Evolutionary conservation across 192 early-diverging fungal species (phyloP).

Genomic region (Umbelopsis ramanniana): DNA sequence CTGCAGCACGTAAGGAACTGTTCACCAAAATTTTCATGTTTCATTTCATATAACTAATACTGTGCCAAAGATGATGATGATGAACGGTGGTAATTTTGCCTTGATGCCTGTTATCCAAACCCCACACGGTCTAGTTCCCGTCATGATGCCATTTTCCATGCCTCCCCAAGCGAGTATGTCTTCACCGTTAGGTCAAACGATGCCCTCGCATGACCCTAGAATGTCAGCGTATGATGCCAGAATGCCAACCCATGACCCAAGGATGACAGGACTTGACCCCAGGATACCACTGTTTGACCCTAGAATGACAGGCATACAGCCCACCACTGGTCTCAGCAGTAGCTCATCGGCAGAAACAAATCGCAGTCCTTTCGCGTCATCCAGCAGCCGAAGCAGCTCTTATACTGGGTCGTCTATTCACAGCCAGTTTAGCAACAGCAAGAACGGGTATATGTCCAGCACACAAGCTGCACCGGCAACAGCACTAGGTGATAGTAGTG

Average conservation of each 20-base stretch:
- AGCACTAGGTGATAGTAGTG: not conserved
- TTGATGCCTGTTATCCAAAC: conserved; percentile 19
- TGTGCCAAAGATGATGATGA: not conserved
- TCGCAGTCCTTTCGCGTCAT: not conserved
- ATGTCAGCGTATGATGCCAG: not conserved
- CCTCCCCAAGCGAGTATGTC: not conserved
- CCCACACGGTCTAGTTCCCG: not conserved
- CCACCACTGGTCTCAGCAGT: not conserved
- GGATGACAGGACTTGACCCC: too few species aligned
- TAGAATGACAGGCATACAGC: too few species aligned
- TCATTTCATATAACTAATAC: not conserved
- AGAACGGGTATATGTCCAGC: not conserved
- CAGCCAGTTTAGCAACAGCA: not conserved
- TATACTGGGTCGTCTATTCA: conserved; percentile 6
- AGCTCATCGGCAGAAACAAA: not conserved
- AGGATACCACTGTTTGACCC: too few species aligned
- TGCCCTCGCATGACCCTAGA: not conserved
- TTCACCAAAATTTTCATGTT: not conserved
- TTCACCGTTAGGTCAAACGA: not conserved
- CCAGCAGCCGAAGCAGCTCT: not conserved
- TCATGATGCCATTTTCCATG: conserved; percentile 5
- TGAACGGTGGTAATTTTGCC: not conserved
- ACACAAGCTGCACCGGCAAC: not conserved
- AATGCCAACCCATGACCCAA: not conserved
- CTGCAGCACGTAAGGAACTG: conserved; percentile 35